Evolutionary conservation across 495 filamentous ascomycete species (phyloP), one percentile per base, ranked within the genome.

Genomic region (Pseudoneurospora amorphoporcata): DNA sequence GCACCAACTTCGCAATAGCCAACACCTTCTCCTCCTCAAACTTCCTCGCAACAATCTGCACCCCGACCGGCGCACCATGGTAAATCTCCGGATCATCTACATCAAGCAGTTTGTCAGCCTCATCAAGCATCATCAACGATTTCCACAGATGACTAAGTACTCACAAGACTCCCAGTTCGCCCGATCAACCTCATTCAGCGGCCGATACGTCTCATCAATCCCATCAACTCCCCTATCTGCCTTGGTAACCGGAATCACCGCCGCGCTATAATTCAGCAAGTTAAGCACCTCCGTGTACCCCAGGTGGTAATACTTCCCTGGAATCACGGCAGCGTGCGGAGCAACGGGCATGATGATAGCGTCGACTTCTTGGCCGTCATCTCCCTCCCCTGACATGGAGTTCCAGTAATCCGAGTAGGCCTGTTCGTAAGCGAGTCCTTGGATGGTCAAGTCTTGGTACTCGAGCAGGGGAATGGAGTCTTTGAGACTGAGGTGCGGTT

Each of bases 291-390:
- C 74, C 0, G 84, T 78, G 23, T 86, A 86, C 10, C 73, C 78
- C 72, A 65, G 76, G 65, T 83, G 76, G 37, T 77, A 79, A 29
- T 68, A 80, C 23, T 73, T 78, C 1, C 78, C 80, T 1, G 77
- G 78, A 14, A 79, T 75, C 9, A 81, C 76, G 9, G 77, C 89
- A 0, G 90, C 88, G 74, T 91, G 90, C 0, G 86, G 82, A 9
- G 84, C 83, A n/a, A 86, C 83, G 0, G 87, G 87, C 72, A 84
- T 84, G 53, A 89, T 84, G 38, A 89, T 79, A 0, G 86, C 87
- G 53, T 87, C 85, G 12, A 87, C 81, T 6, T 74, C 70, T 37
- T 82, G 81, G 17, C 76, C 83, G 8, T 82, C 79, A 4, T 77
- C 74, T 19, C 73, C 70, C 3, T 71, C 74, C 17, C 73, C 70